Percentiles rank a stretch among this genome's conserved stretches.
phyloP scores from a whole-genome alignment of 345 rosid species.

The Carallia brachiata region DNA sequence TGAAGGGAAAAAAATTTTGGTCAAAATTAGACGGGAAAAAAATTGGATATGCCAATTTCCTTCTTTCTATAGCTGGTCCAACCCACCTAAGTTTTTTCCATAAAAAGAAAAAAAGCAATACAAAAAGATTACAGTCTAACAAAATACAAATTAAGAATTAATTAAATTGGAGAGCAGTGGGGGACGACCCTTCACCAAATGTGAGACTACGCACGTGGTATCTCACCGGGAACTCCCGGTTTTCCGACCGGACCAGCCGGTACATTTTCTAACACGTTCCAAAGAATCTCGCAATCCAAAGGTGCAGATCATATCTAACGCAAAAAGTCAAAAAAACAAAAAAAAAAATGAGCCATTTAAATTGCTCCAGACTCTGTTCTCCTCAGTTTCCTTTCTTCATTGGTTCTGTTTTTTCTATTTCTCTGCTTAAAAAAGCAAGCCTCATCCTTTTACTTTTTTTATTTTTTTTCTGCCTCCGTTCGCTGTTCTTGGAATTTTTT shows the following conservation, averaged over 20 bases:
- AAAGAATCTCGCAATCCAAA: constrained; percentile 8
- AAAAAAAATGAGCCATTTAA: not conserved
- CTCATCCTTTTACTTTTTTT: not conserved
- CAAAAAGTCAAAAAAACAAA: not conserved
- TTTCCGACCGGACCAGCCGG: constrained; percentile 25
- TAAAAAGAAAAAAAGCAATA: too few species aligned
- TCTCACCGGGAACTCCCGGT: constrained; percentile 29
- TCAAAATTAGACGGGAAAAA: too few species aligned
- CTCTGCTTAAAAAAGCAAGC: constrained; percentile 8
- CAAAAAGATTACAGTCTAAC: too few species aligned
- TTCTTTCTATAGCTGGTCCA: too few species aligned
- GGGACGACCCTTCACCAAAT: too few species aligned
- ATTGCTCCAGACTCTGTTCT: not conserved
- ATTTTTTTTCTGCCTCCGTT: too few species aligned
- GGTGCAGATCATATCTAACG: not conserved
- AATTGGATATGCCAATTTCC: too few species aligned
- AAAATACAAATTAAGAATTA: too few species aligned
- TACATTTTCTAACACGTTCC: not conserved
- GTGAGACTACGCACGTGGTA: constrained; percentile 33
- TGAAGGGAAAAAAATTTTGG: too few species aligned
- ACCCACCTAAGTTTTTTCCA: too few species aligned
- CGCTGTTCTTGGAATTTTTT: too few species aligned
- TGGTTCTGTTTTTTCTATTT: not conserved
- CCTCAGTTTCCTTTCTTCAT: not conserved
- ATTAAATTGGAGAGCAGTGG: too few species aligned